Percentiles rank a stretch among this genome's conserved stretches.
These are phyloP conservation scores for Hymenoscyphus fraxineus DNA, from an alignment of 2,329 filamentous ascomycete species.

Conservation along the genomic window DNA sequence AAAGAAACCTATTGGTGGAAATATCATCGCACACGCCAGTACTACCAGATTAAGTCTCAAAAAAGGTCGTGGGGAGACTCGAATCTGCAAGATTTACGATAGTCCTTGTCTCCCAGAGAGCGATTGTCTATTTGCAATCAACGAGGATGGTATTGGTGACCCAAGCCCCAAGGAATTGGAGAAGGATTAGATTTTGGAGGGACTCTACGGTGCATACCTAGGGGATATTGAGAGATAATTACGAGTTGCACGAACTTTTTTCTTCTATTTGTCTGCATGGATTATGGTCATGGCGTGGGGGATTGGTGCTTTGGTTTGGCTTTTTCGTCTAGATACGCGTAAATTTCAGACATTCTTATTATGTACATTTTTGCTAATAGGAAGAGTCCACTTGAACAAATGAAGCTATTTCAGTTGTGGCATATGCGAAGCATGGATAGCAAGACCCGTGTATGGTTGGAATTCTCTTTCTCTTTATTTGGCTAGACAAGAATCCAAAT, in stretches of 20 bases:
- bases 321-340: constrained; percentile 13
- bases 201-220: neutral
- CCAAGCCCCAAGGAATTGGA: constrained; percentile 93
- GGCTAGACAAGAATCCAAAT: too few species aligned
- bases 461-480: neutral
- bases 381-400: neutral
- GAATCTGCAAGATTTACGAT: constrained; percentile 99
- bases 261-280: constrained; percentile 23
- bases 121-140: constrained; percentile 94
- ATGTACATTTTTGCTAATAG: constrained; percentile 11
- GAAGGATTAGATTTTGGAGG: constrained; percentile 52
- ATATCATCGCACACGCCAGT: constrained; percentile 97
- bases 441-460: neutral
- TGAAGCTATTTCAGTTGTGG: neutral
- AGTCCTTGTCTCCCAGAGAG: constrained; percentile 95
- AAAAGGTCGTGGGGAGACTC: constrained; percentile 91
- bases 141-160: constrained; percentile 94
- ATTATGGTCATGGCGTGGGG: constrained; percentile 19
- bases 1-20: constrained; percentile 98
- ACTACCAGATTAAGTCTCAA: constrained; percentile 92
- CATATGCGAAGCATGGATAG: neutral
- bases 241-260: constrained; percentile 13
- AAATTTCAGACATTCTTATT: constrained; percentile 12
- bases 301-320: constrained; percentile 18
- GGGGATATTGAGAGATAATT: constrained; percentile 4